These are phyloP conservation scores for Psilocybe sp. DNA, from an alignment of 768 basidiomycete species.

Conservation along the genomic window DNA sequence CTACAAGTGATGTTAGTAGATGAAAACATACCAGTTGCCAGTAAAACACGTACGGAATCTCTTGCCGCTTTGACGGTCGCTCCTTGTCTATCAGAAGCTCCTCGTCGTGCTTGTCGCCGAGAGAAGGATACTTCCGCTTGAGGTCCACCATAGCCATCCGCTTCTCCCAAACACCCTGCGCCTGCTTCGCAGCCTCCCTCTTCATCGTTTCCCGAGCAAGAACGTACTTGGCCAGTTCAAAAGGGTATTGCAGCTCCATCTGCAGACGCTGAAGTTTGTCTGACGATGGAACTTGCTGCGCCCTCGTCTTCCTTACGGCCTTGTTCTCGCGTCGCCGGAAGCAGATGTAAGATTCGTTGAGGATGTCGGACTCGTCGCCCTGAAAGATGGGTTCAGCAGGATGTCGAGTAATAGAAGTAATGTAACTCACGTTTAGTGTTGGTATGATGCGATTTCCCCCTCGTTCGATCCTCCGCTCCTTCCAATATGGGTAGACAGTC, in stretches of 20 bases:
- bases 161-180: conserved; percentile 73
- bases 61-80: conserved; percentile 56
- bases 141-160: conserved; percentile 73
- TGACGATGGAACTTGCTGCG: conserved; percentile 84
- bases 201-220: conserved; percentile 75
- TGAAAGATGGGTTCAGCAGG: conserved; percentile 22
- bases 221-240: conserved; percentile 70
- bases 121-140: conserved; percentile 67
- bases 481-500: conserved; percentile 86
- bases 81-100: conserved; percentile 74
- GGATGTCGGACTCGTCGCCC: conserved; percentile 88
- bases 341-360: conserved; percentile 93
- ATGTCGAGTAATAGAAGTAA: background rate
- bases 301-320: conserved; percentile 89
- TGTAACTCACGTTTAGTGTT: conserved; percentile 68
- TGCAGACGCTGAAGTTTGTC: conserved; percentile 86
- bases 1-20: conserved; percentile 20
- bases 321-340: conserved; percentile 96
- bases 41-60: conserved; percentile 25
- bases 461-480: conserved; percentile 74
- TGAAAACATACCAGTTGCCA: conserved; percentile 5
- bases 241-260: conserved; percentile 65
- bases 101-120: conserved; percentile 67
- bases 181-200: conserved; percentile 56
- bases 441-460: conserved; percentile 87